Base-by-base conservation (phyloP, 148 eudicot species). In the Persicaria tinctoria region DNA sequence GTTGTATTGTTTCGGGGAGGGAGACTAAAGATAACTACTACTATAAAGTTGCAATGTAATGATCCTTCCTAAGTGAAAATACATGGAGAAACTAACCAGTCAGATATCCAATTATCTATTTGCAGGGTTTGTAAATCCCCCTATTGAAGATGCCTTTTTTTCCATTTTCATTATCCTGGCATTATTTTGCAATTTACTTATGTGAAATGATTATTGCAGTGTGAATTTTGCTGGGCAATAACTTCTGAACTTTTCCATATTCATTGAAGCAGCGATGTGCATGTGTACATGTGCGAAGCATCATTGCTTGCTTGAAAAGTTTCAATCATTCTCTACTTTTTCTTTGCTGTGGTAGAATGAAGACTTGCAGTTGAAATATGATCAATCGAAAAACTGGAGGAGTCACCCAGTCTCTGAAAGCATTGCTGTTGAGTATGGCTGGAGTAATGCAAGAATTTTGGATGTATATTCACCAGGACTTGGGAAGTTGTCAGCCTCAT, bases 401-500 rank as follows among this genome's bases (percentile, higher is more conserved):
- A 83, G 73, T 74, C 79, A 78, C 48, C 89, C 92, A 51, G 76
- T 82, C 73, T 82, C 89, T 6, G 87, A 93, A 66, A 73, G 78
- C 82, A 49, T 69, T 77, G 75, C 75, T 51, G 69, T 84, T 76
- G 81, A 83, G 74, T 85, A 80, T 83, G 89, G 80, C 70, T 78
- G 80, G 75, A 73, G 76, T 73, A 72, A 85, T 78, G 83, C 88
- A 75, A 83, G 89, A 86, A 77, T 89, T 46, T 79, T 93, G 18
- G 73, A 84, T 75, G 89, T 93, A 56, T 80, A 77, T 69, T 83
- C 89, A 51, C 66, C 73, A 82, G 98, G 98, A 73, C 76, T 84
- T 78, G 98, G 97, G 76, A 88, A 91, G 81, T 77, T 93, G 80
- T 89, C 79, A 51, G 97, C 94, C 49, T 86, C 92, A 79, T 74